Base-by-base conservation (phyloP, 805 yeast genomes). In the Yamadazyma scolyti region DNA sequence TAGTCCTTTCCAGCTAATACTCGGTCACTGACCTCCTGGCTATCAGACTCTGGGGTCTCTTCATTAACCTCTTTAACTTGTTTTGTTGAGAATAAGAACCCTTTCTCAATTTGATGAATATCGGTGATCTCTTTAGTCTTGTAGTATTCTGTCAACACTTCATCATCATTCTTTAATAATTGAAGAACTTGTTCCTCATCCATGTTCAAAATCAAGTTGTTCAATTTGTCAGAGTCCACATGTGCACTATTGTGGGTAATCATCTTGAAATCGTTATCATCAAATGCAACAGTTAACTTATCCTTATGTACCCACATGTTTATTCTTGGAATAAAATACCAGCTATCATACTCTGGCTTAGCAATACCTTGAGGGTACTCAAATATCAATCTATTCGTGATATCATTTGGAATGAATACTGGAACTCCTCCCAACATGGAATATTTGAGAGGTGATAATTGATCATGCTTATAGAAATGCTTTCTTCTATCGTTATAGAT, bases 371-470 rank as follows among this genome's bases (percentile, higher is more conserved):
- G 25, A 6, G 48, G 48, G 23, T 46, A 46, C 25, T 46, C 48
- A 32, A 37, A 42, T 6, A 33, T 25, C 29, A 56, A 42, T 19
- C 56, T 46, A 5, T 39, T 47, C 12, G 44, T 31, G 27, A 54
- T 44, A 26, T 43, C 43, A 34, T 52, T 45, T 6, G 61, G 61
- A n/a, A 55, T 39, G 22, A 37, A 56, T 13, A 47, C 37, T 17
- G 58, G 58, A 5, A 46, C 73, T 4, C 83, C 82, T 42, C 80
- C 86, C 46, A 73, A 70, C 40, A 62, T 50, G 0, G 84, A 66
- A 23, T 67, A 50, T 16, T 64, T 50, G 37, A 82, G 50, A 4
- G 86, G 85, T 6, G 74, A 62, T n/a, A 81, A 37, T 36, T 75
- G 75, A 1, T 66, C 55, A 34, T 66, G 56, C 1, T 60, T 48